These are phyloP conservation scores for Amoebophrya sp. DNA, from an alignment of 169 alveolate species.

Conservation along the genomic window DNA sequence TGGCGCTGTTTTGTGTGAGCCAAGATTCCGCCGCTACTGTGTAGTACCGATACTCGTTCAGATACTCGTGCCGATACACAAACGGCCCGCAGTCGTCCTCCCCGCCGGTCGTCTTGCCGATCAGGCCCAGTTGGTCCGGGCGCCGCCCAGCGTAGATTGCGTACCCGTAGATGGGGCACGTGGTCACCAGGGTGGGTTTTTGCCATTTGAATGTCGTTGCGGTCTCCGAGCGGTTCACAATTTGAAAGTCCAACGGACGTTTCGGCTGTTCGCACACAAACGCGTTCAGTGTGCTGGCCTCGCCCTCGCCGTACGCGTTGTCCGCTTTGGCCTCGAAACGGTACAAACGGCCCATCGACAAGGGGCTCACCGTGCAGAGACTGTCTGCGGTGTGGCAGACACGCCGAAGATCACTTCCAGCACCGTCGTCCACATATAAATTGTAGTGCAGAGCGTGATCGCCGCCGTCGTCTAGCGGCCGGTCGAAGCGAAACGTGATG, in stretches of 20 bases:
- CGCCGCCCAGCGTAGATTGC: neutral
- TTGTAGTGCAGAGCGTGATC: neutral
- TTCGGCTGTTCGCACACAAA: neutral
- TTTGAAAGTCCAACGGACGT: neutral
- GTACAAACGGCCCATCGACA: neutral
- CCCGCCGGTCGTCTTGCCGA: neutral
- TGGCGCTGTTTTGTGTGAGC: neutral
- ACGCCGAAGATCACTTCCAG: neutral
- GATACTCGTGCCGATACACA: neutral
- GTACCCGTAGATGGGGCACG: neutral
- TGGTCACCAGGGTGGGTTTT: neutral
- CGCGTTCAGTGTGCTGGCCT: neutral
- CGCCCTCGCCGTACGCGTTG: slow-evolving; percentile 20
- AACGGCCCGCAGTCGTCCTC: neutral
- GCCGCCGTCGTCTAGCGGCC: slow-evolving; percentile 20
- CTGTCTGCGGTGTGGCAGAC: neutral
- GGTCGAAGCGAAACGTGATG: neutral
- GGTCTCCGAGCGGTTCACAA: neutral
- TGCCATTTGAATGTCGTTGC: neutral
- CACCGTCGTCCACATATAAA: slow-evolving; percentile 27
- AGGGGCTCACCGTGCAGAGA: neutral
- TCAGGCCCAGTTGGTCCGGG: neutral
- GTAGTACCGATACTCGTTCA: neutral
- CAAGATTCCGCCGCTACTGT: neutral
- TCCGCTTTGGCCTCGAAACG: neutral